Evolutionary conservation across 495 filamentous ascomycete genomes (phyloP).

Genomic region (Podospora australis): DNA sequence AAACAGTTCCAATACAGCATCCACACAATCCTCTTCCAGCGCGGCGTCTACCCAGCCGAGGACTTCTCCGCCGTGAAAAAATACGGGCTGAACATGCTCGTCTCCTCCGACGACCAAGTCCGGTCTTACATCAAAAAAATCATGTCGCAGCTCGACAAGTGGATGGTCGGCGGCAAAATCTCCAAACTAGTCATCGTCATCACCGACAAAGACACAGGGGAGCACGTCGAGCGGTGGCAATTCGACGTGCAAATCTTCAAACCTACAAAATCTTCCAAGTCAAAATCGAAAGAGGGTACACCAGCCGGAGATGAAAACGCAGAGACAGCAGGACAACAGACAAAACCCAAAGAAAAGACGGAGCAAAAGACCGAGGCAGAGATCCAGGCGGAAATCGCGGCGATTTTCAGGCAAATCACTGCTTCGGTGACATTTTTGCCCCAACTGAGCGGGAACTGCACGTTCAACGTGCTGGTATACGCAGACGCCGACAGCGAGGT

Average conservation of each 20-base stretch:
- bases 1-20: slow-evolving; percentile 2
- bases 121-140: slow-evolving; percentile 99
- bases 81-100: slow-evolving; percentile 98
- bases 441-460: slow-evolving; percentile 86
- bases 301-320: slow-evolving; percentile 20
- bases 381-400: slow-evolving; percentile 90
- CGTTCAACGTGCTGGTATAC: slow-evolving; percentile 97
- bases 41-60: slow-evolving; percentile 95
- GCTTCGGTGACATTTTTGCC: slow-evolving; percentile 96
- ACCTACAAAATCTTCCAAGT: slow-evolving; percentile 41
- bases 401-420: slow-evolving; percentile 95
- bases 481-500: slow-evolving; percentile 95
- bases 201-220: slow-evolving; percentile 91
- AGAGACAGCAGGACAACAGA: not conserved
- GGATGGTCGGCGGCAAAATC: slow-evolving; percentile 95
- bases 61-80: slow-evolving; percentile 98
- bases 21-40: slow-evolving; percentile 63
- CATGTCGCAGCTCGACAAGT: slow-evolving; percentile 90
- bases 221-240: slow-evolving; percentile 94
- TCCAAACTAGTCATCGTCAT: slow-evolving; percentile 94
- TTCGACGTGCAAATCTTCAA: slow-evolving; percentile 85
- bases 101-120: slow-evolving; percentile 93
- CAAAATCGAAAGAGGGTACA: slow-evolving; percentile 34
- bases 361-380: slow-evolving; percentile 78
- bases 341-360: not conserved